phyloP scores from a whole-genome alignment of 805 yeast genomes.

The Zygosaccharomyces pseudorouxii region DNA sequence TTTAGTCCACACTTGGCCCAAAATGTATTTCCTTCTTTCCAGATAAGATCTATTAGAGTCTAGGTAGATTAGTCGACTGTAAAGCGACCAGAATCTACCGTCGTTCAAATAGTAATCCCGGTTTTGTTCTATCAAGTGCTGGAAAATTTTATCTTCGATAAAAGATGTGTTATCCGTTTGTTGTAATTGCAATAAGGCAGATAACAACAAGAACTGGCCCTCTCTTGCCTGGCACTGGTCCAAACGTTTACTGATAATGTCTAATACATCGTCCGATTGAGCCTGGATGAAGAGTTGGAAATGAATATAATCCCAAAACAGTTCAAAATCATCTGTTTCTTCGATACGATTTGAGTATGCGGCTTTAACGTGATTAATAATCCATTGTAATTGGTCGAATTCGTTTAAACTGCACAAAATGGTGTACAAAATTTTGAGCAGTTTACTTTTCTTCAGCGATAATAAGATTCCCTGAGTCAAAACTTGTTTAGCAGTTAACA shows the following conservation, averaged over 20 bases:
- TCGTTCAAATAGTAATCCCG: constrained; percentile 21
- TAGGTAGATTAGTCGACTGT: constrained; percentile 26
- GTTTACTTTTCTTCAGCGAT: constrained; percentile 22
- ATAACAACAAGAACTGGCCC: constrained; percentile 21
- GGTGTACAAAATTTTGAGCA: constrained; percentile 23
- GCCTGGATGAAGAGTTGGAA: constrained; percentile 19
- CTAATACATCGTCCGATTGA: constrained; percentile 13
- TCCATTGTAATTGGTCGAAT: constrained; percentile 13
- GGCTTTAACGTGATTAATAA: constrained; percentile 13
- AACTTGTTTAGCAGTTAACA: constrained; percentile 23
- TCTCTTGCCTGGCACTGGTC: constrained; percentile 13
- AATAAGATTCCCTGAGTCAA: constrained; percentile 20
- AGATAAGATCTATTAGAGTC: constrained; percentile 25
- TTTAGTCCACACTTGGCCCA: constrained; percentile 19
- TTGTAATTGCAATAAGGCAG: constrained; percentile 24
- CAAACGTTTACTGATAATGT: constrained; percentile 20
- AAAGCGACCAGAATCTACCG: constrained; percentile 28
- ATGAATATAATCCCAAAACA: constrained; percentile 33
- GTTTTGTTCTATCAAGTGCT: constrained; percentile 17
- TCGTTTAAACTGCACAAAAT: constrained; percentile 22
- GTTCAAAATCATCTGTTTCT: constrained; percentile 24
- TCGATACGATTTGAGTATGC: constrained; percentile 20
- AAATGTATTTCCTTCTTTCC: constrained; percentile 24
- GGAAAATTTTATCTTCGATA: constrained; percentile 24
- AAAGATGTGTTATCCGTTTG: constrained; percentile 19